Conservation (phyloP, 768 basidiomycete species). For the Phanerodontia chrysosporium region DNA sequence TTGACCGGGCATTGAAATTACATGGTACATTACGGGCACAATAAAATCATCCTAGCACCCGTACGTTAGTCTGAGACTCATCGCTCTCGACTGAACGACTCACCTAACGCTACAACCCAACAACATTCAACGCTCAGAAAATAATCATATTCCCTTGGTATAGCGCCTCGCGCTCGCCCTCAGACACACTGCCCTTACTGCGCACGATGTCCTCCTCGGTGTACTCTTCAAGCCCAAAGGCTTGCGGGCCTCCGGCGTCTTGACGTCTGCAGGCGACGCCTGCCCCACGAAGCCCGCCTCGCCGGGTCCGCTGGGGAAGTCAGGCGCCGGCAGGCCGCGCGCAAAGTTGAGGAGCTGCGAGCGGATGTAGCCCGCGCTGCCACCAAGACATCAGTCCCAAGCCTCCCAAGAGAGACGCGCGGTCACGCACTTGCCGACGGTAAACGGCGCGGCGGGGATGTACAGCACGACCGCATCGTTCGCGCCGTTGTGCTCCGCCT, state of each 20-base stretch:
- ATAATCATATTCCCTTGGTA: constrained; percentile 1
- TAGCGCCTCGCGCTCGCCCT: background rate
- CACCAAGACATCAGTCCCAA: too few relatives aligned
- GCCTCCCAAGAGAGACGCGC: too few relatives aligned
- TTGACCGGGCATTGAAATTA: too few relatives aligned
- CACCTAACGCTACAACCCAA: too few relatives aligned
- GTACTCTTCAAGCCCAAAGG: constrained; percentile 37
- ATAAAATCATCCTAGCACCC: too few relatives aligned
- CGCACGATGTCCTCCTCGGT: background rate
- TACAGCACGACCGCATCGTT: constrained; percentile 71
- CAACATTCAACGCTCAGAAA: background rate
- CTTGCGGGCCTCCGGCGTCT: constrained; percentile 31
- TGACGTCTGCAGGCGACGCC: constrained; percentile 35
- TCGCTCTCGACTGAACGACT: too few relatives aligned
- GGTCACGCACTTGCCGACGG: constrained; percentile 38
- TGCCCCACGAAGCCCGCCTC: constrained; percentile 36
- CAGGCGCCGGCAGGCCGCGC: constrained; percentile 57
- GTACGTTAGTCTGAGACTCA: too few relatives aligned
- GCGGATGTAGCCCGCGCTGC: constrained; percentile 50
- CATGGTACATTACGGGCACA: too few relatives aligned
- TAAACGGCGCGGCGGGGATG: constrained; percentile 67
- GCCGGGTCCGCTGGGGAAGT: constrained; percentile 52
- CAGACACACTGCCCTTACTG: background rate
- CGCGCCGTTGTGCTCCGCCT: constrained; percentile 46
- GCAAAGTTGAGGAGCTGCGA: constrained; percentile 63